A percentile compares a stretch with the other conserved stretches of the same genome.
Conservation (phyloP, 164 flowering plant genomes). For the Nymphaea thermarum region DNA sequence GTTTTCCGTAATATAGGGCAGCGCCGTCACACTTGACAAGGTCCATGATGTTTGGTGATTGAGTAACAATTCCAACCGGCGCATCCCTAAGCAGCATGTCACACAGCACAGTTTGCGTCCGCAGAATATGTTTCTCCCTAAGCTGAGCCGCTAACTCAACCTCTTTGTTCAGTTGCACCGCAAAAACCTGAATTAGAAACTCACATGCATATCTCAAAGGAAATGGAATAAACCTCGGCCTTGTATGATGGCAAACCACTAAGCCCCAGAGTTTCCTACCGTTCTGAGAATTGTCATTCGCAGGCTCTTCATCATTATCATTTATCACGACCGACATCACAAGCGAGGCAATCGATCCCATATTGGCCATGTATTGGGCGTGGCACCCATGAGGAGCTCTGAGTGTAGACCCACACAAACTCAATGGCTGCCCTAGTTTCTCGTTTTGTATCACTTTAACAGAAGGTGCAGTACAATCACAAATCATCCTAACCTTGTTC, state of each 20-base stretch:
- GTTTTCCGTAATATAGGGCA: conserved; percentile 40
- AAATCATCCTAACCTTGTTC: conserved; percentile 70
- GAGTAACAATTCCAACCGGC: conserved; percentile 54
- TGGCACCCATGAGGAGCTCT: conserved; percentile 83
- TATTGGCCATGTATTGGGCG: conserved; percentile 64
- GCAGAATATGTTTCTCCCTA: conserved; percentile 64
- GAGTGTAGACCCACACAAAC: conserved; percentile 53
- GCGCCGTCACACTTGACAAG: conserved; percentile 78
- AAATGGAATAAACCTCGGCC: conserved; percentile 55
- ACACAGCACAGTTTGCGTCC: conserved; percentile 55
- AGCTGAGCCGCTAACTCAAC: conserved; percentile 48
- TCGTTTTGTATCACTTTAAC: conserved; percentile 49
- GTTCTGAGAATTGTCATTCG: conserved; percentile 15
- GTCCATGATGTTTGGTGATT: conserved; percentile 70
- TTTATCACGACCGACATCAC: conserved; percentile 64
- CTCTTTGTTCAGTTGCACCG: conserved; percentile 59
- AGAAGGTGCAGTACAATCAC: conserved; percentile 51
- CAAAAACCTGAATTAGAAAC: conserved; percentile 60
- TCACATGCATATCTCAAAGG: conserved; percentile 78
- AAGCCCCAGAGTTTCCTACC: conserved; percentile 66
- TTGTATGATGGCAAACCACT: conserved; percentile 73
- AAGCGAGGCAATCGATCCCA: conserved; percentile 74
- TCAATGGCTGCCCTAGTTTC: conserved; percentile 35
- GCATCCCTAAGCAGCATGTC: conserved; percentile 74
- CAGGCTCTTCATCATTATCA: conserved; percentile 36